These are phyloP conservation scores for Aspergillus olivimuriae DNA, from an alignment of 495 filamentous ascomycete genomes.

Conservation along the genomic window DNA sequence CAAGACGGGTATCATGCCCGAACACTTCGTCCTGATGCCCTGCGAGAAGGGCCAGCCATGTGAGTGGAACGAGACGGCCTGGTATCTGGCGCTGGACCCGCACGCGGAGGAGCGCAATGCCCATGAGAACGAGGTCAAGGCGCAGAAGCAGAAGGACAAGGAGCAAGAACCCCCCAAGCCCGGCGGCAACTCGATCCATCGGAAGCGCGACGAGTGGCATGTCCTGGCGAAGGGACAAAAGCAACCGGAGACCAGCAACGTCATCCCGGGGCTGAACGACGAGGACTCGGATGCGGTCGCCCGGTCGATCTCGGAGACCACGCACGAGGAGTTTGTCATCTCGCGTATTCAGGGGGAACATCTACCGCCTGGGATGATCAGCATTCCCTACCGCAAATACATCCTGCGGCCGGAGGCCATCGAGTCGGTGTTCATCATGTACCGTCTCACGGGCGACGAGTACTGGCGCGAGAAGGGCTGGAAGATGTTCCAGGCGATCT, in stretches of 20 bases:
- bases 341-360: slow-evolving; percentile 51
- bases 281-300: slow-evolving; percentile 27
- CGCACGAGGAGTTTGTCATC: slow-evolving; percentile 60
- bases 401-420: slow-evolving; percentile 90
- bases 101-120: slow-evolving; percentile 26
- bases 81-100: slow-evolving; percentile 52
- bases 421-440: slow-evolving; percentile 94
- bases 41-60: slow-evolving; percentile 65
- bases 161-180: neutral
- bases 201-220: slow-evolving; percentile 17
- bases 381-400: slow-evolving; percentile 56
- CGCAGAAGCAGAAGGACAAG: slow-evolving; percentile 19
- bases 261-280: neutral
- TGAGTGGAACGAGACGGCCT: slow-evolving; percentile 68
- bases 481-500: slow-evolving; percentile 79
- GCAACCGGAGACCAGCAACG: neutral
- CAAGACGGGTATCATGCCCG: slow-evolving; percentile 85
- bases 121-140: slow-evolving; percentile 19
- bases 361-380: slow-evolving; percentile 60
- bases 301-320: slow-evolving; percentile 7
- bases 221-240: slow-evolving; percentile 12
- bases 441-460: slow-evolving; percentile 76
- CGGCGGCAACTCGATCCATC: neutral
- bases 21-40: slow-evolving; percentile 56
- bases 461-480: slow-evolving; percentile 82